Percentiles rank a stretch among this genome's conserved stretches.
These are phyloP conservation scores for Leucosporidium scottii DNA, from an alignment of 768 basidiomycete genomes.

Conservation along the genomic window DNA sequence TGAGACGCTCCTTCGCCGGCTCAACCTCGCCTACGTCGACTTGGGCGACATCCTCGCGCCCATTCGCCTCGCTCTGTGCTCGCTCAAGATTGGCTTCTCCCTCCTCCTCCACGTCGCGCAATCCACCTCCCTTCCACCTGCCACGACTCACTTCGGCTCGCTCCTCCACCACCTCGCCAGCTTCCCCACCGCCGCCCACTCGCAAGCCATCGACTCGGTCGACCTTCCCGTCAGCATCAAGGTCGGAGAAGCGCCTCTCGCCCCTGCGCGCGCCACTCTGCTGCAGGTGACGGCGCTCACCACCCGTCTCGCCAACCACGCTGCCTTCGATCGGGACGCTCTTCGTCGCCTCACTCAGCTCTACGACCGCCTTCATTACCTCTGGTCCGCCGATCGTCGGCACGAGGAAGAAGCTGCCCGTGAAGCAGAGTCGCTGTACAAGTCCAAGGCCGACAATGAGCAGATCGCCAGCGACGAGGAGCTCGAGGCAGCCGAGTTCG, in stretches of 20 bases:
- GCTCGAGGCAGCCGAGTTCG: constrained; percentile 73
- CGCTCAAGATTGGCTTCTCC: constrained; percentile 62
- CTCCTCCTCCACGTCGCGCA: constrained; percentile 20
- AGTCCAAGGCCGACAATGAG: constrained; percentile 53
- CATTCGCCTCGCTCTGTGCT: constrained; percentile 58
- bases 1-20: constrained; percentile 64
- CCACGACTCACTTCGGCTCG: constrained; percentile 26
- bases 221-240: constrained; percentile 32
- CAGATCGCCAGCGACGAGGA: constrained; percentile 61
- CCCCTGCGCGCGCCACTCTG: constrained; percentile 26
- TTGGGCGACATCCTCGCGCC: constrained; percentile 64
- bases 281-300: constrained; percentile 38
- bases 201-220: not conserved
- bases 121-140: not conserved
- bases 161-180: constrained; percentile 30
- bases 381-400: constrained; percentile 76
- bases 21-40: constrained; percentile 60
- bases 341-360: constrained; percentile 46
- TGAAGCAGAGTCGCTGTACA: constrained; percentile 69
- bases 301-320: constrained; percentile 44
- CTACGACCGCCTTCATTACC: constrained; percentile 64
- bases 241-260: constrained; percentile 22
- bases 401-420: constrained; percentile 59
- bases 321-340: constrained; percentile 16
- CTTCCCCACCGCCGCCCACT: constrained; percentile 32